phyloP scores from a whole-genome alignment of 805 yeast species.

The Suhomyces tanzawaensis region DNA sequence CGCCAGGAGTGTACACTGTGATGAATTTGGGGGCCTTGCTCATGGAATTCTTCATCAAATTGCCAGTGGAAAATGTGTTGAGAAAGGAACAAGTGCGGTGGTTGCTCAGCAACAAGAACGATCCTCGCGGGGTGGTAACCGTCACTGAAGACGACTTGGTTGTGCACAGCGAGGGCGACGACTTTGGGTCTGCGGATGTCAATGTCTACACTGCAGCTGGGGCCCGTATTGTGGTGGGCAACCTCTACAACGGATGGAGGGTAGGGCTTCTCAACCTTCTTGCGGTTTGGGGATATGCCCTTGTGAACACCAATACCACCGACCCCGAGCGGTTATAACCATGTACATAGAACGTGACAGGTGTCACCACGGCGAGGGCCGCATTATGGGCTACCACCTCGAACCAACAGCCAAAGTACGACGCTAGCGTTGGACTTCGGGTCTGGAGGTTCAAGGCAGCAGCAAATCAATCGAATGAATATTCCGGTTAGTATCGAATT shows the following conservation, averaged over 20 bases:
- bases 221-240: conserved; percentile 23
- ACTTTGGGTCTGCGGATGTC: conserved; percentile 22
- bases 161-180: conserved; percentile 33
- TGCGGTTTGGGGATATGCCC: conserved; percentile 78
- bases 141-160: conserved; percentile 53
- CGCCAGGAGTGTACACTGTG: conserved; percentile 59
- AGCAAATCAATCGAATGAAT: too few relatives aligned
- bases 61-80: conserved; percentile 85
- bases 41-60: conserved; percentile 65
- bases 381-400: too few relatives aligned
- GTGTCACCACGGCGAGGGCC: too few relatives aligned
- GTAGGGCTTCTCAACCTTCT: conserved; percentile 75
- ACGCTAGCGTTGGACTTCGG: too few relatives aligned
- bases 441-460: too few relatives aligned
- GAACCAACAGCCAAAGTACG: too few relatives aligned
- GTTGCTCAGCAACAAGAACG: conserved; percentile 43
- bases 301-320: conserved; percentile 49
- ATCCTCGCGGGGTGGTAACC: conserved; percentile 38
- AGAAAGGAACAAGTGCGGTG: conserved; percentile 79
- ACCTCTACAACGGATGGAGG: conserved; percentile 84
- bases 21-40: conserved; percentile 60
- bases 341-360: too few relatives aligned
- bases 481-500: too few relatives aligned
- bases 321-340: conserved; percentile 34
- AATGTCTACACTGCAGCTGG: conserved; percentile 14